Evolutionary conservation across 495 filamentous ascomycete genomes (phyloP).

Genomic region (Aspergillus saccharolyticus): DNA sequence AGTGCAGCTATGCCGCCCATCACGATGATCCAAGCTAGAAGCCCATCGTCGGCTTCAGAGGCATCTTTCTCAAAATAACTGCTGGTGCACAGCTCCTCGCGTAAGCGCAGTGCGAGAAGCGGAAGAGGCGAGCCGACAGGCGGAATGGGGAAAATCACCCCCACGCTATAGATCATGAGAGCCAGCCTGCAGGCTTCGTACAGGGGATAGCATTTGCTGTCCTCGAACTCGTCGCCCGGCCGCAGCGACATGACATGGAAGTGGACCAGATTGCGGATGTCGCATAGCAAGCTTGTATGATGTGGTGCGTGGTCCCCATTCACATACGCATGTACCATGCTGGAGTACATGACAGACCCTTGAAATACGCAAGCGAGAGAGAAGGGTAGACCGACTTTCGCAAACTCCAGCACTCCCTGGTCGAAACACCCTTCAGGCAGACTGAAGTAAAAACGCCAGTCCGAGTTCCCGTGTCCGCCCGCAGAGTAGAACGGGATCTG

Average conservation of each 20-base stretch:
- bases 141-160: constrained; percentile 7
- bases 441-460: too few relatives aligned
- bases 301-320: background rate
- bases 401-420: background rate
- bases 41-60: background rate
- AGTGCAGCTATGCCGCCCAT: constrained; percentile 7
- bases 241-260: constrained; percentile 1
- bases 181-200: constrained; percentile 7
- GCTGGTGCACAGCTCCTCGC: background rate
- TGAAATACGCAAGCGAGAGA: background rate
- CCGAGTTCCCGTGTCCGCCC: background rate
- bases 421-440: background rate
- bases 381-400: background rate
- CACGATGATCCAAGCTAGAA: background rate
- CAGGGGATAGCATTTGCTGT: background rate
- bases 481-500: background rate
- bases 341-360: background rate
- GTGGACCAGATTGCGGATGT: constrained; percentile 5
- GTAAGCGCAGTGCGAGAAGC: background rate
- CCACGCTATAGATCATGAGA: constrained; percentile 5
- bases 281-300: background rate
- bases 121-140: background rate
- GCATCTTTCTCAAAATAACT: background rate
- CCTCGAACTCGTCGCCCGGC: background rate
- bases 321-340: background rate